phyloP scores from a whole-genome alignment of 352 stramenopile species.

The Globisporangium paddicum region DNA sequence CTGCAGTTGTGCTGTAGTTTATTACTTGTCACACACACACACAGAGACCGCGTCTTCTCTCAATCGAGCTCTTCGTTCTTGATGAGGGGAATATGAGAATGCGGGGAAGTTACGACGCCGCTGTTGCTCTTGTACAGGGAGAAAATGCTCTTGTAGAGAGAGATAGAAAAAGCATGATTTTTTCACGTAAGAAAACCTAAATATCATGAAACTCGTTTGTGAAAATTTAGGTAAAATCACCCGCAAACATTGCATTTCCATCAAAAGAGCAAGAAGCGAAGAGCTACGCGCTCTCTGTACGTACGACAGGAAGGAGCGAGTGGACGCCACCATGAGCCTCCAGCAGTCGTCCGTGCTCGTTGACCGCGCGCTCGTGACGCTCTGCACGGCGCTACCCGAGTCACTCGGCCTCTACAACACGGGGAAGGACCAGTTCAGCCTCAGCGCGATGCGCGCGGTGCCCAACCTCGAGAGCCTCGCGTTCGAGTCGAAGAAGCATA shows the following conservation, averaged over 20 bases:
- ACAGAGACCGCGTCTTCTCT: background rate
- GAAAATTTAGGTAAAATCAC: background rate
- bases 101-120: background rate
- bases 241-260: background rate
- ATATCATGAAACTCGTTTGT: background rate
- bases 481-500: conserved; percentile 56
- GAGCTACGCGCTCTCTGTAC: background rate
- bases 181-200: background rate
- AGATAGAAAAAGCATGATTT: background rate
- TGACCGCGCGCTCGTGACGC: conserved; percentile 73
- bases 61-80: background rate
- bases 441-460: conserved; percentile 48
- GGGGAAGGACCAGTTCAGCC: conserved; percentile 55
- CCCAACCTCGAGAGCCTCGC: conserved; percentile 48
- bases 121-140: background rate
- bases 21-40: background rate
- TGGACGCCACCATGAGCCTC: conserved; percentile 71
- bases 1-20: background rate
- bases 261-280: background rate
- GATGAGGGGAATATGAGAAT: conserved; percentile 3
- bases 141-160: background rate
- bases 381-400: conserved; percentile 73
- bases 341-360: conserved; percentile 66
- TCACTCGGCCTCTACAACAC: conserved; percentile 76
- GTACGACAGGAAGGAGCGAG: background rate